These are phyloP conservation scores for Russula vinacea DNA, from an alignment of 768 basidiomycete species.

Conservation along the genomic window DNA sequence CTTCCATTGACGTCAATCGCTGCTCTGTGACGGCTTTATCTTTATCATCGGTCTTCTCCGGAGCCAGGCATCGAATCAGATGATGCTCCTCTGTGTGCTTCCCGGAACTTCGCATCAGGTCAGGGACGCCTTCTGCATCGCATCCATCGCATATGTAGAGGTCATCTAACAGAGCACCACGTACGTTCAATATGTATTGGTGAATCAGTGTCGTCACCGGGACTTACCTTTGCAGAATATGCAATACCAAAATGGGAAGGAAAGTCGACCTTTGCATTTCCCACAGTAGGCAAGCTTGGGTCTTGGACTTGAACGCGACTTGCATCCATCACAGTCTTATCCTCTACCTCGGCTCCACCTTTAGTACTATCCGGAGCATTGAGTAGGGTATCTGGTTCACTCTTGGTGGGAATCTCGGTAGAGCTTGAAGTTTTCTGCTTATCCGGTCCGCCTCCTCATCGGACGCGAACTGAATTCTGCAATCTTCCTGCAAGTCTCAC, in stretches of 20 bases:
- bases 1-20: neutral
- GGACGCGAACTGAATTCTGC: neutral
- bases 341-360: no score
- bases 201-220: neutral
- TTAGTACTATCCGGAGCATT: neutral
- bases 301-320: neutral
- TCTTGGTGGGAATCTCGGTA: no score
- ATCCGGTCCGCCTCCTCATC: neutral
- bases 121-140: conserved; percentile 12
- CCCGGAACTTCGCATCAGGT: conserved; percentile 7
- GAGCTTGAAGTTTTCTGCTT: neutral
- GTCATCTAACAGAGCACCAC: conserved; percentile 5
- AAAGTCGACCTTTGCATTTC: conserved; percentile 29
- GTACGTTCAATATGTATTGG: neutral
- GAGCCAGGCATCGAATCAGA: conserved; percentile 20
- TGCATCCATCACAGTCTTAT: neutral
- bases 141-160: conserved; percentile 29
- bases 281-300: conserved; percentile 27
- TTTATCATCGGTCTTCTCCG: neutral
- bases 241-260: conserved; percentile 38
- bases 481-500: conserved; percentile 3
- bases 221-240: conserved; percentile 31
- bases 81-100: conserved; percentile 13
- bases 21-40: conserved; percentile 1
- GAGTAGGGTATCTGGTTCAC: neutral